Base-by-base conservation (phyloP, 208 protist species). In the Crithidia expoeki region DNA sequence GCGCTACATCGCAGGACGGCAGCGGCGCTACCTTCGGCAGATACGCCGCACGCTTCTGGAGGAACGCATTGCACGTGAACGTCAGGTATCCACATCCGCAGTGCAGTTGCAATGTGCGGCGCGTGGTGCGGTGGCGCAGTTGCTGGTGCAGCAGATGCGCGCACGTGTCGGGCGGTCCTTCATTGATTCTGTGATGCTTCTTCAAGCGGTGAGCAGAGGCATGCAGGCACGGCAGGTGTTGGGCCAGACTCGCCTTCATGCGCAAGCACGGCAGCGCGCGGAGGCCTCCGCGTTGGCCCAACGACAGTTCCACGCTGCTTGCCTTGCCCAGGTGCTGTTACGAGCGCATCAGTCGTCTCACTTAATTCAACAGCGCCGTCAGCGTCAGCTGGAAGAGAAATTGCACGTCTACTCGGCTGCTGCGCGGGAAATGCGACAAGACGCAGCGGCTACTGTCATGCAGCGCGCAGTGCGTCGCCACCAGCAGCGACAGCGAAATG, bases 11-110 rank as follows among this genome's bases (percentile, higher is more conserved):
- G 83, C 85, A 2, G 76, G 75, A 0, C 77, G 80, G 19, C 83
- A 89, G 68, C 80, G 72, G 14, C 83, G 85, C 36, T 90, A 91
- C 56, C 63, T 94, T 21, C 78, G 88, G 19, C 47, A 78, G 17
- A 56, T 86, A 14, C 73, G 74, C 21, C 46, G 63, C 19, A 88
- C 81, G 7, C 65, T 72, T 9, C 50, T 76, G 34, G 61, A 70
- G 30, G 85, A 88, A 10, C 80, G 88, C 9, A 47, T 89, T 12
- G 78, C 68, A 6, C 32, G 33, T 4, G 88, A 94, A 57, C 68
- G 62, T 10, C 38, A 23, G 0, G 33, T 56, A 25, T 90, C 58
- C 47, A 65, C 28, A 72, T 78, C 25, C 69, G 74, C 9, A 51
- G 80, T 32, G 44, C 51, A 19, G 11, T 53, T 94, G 36, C 88